Evolutionary conservation across 208 protist genomes (phyloP).

Genomic region (Trypanosoma boissoni): DNA sequence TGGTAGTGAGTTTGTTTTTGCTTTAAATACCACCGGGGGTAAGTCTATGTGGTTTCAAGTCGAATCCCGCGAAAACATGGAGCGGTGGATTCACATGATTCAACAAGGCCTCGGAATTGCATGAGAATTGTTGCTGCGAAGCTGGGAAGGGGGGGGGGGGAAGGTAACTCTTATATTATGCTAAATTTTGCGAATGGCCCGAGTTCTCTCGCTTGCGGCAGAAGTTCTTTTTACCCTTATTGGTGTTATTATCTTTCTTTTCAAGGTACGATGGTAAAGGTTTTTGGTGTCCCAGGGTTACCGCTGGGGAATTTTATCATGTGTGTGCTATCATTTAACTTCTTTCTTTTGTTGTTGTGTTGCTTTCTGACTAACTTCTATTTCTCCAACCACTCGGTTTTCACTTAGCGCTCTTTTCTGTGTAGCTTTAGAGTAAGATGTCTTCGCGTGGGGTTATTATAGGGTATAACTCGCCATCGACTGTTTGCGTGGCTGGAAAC

Average conservation of each 20-base stretch:
- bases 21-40: conserved; percentile 71
- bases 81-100: conserved; percentile 78
- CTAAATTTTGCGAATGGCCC: no score
- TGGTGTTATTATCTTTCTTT: not conserved
- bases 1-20: conserved; percentile 76
- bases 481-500: conserved; percentile 29
- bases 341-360: no score
- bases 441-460: conserved; percentile 20
- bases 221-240: conserved; percentile 6
- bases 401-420: conserved; percentile 1
- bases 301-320: no score
- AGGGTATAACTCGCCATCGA: conserved; percentile 30
- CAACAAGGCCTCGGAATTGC: conserved; percentile 68
- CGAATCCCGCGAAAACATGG: conserved; percentile 64
- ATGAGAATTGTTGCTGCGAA: conserved; percentile 24
- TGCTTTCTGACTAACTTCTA: no score
- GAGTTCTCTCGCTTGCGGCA: no score
- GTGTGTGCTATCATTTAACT: conserved; percentile 18
- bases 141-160: no score
- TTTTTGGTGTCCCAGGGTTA: no score
- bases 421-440: conserved; percentile 15
- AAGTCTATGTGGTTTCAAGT: conserved; percentile 89
- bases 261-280: no score
- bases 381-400: conserved; percentile 22
- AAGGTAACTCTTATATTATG: no score